phyloP scores from a whole-genome alignment of 129 eudicot genomes.

The Erigeron canadensis region DNA sequence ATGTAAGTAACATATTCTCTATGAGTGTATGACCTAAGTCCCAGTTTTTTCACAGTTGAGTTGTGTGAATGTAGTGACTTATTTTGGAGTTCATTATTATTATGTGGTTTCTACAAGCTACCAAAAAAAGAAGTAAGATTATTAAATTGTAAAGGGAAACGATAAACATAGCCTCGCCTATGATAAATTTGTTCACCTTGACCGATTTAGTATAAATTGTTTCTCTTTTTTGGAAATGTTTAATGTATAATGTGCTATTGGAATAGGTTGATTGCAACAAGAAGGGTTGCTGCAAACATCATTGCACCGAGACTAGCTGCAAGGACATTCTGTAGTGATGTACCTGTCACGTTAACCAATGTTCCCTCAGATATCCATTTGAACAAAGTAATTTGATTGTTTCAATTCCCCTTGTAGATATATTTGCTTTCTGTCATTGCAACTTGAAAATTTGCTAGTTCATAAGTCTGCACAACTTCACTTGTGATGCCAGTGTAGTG shows the following conservation, averaged over 20 bases:
- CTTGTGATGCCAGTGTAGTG: conserved; percentile 2
- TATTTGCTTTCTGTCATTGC: conserved; percentile 13
- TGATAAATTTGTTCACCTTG: no score
- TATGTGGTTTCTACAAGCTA: no score
- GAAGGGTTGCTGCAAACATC: conserved; percentile 30
- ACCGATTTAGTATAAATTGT: not conserved
- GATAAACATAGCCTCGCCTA: no score
- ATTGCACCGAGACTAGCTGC: conserved; percentile 26
- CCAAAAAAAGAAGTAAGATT: no score
- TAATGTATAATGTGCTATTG: conserved; percentile 10
- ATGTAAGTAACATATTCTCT: no score
- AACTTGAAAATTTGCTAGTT: not conserved
- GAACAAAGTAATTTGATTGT: conserved; percentile 29
- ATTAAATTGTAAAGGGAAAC: no score
- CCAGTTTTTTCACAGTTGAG: not conserved
- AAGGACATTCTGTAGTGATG: conserved; percentile 48
- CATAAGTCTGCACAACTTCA: not conserved
- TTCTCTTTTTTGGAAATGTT: not conserved
- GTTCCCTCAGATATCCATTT: conserved; percentile 29
- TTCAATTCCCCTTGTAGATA: conserved; percentile 6
- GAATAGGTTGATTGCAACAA: conserved; percentile 46
- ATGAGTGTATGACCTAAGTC: not conserved
- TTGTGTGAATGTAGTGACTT: no score
- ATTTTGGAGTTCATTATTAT: no score
- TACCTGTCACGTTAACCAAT: conserved; percentile 28